These are phyloP conservation scores for Hypoxylon sp. DNA, from an alignment of 2,329 filamentous ascomycete species.

Conservation along the genomic window DNA sequence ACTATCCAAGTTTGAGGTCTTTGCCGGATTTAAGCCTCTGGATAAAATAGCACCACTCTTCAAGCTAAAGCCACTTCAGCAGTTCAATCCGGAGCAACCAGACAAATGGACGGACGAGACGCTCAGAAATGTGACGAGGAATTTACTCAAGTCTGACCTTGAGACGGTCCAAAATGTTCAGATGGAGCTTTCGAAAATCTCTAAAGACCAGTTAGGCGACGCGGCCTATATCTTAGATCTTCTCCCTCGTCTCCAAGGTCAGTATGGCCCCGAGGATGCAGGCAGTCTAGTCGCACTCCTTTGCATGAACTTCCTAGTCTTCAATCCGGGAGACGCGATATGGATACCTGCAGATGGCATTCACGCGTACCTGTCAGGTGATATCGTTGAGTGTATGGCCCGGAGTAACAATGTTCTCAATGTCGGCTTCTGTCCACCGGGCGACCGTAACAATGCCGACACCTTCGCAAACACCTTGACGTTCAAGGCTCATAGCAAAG, in stretches of 20 bases:
- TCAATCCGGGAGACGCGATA: slow-evolving; percentile 76
- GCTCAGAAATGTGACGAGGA: slow-evolving; percentile 69
- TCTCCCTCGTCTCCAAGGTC: slow-evolving; percentile 73
- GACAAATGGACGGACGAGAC: slow-evolving; percentile 69
- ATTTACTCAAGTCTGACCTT: slow-evolving; percentile 69
- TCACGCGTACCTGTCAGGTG: slow-evolving; percentile 79
- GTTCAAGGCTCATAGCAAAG: slow-evolving; percentile 72
- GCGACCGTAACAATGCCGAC: slow-evolving; percentile 75
- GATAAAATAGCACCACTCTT: slow-evolving; percentile 72
- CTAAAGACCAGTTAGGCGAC: slow-evolving; percentile 63
- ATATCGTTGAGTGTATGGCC: slow-evolving; percentile 86
- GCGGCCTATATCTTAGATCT: slow-evolving; percentile 75
- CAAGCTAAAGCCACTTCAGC: slow-evolving; percentile 67
- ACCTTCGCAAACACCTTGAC: slow-evolving; percentile 74
- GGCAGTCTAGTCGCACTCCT: slow-evolving; percentile 78
- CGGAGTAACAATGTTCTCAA: slow-evolving; percentile 82
- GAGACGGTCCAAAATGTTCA: slow-evolving; percentile 68
- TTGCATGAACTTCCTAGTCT: slow-evolving; percentile 80
- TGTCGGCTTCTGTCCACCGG: slow-evolving; percentile 79
- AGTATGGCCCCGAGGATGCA: slow-evolving; percentile 75
- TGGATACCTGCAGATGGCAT: slow-evolving; percentile 82
- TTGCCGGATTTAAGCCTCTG: slow-evolving; percentile 81
- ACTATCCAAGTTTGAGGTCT: slow-evolving; percentile 79
- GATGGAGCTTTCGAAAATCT: slow-evolving; percentile 64
- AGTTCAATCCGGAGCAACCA: slow-evolving; percentile 59